Base-by-base conservation (phyloP, 2,329 filamentous ascomycete species). In the Clathrospora elynae region DNA sequence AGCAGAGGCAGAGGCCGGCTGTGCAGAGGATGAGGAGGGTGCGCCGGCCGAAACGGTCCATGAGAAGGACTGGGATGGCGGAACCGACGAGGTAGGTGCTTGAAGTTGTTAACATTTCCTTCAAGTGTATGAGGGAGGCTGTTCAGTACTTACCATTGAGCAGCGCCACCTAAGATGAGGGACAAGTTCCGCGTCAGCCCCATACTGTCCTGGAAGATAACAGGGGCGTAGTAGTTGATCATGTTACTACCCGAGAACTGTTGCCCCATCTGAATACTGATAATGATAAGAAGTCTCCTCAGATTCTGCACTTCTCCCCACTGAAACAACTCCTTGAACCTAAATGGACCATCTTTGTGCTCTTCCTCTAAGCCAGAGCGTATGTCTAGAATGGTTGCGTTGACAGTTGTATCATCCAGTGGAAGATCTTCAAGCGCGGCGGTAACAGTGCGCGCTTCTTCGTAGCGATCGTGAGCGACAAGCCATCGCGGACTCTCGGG, bases 11-110 rank as follows among this genome's bases (percentile, higher is more conserved):
- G 54, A 82, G 82, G 8, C 85, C 72, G 22, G 69, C 59, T 16
- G 70, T 71, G 12, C 71, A 72, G 29, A 68, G 63, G n/a, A 74
- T 57, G 58, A 73, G 73, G 5, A 74, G 57, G 42, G 70, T 71
- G 9, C 72, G 59, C 18, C 72, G 66, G 8, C 72, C 85, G 3
- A 85, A 80, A 2, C 80, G 78, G 66, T 87, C 84, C 24, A 86
- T 82, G 39, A 82, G 71, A 58, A 82, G 83, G 81, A 84, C 81
- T 3, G 84, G 84, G 1, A 79, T 70, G 0, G 76, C 78, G 1
- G 79, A 78, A 46, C 80, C 80, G 44, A 80, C 74, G 30, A 75
- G 61, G 60, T 81, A 81, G n/a, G 79, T 71, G 22, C 78, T 72
- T 77, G 79, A 78, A 67, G 80, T 80, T 26, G n/a, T n/a, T n/a